Evolutionary conservation across 192 early-diverging fungal genomes (phyloP).

Genomic region (Coemansia sp.): DNA sequence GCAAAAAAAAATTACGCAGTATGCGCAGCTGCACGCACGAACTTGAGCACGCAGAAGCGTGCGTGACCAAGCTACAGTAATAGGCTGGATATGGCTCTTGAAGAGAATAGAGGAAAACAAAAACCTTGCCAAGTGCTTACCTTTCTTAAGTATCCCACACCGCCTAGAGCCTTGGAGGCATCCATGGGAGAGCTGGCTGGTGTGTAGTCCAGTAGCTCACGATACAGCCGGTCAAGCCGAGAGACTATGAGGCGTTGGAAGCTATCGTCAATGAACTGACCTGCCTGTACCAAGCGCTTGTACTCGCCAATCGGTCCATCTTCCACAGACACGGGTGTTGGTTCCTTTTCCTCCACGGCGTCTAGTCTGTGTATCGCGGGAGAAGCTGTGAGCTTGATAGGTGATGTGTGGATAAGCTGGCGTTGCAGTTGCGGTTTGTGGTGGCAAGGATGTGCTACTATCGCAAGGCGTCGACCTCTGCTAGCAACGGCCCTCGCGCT

Average conservation of each 20-base stretch:
- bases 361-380: neutral
- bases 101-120: neutral
- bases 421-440: neutral
- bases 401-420: conserved; percentile 2
- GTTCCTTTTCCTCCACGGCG: neutral
- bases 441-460: neutral
- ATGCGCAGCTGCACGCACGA: conserved; percentile 4
- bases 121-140: conserved; percentile 20
- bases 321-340: neutral
- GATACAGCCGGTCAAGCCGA: conserved; percentile 67
- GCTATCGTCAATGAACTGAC: conserved; percentile 64
- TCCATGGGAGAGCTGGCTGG: conserved; percentile 40
- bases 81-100: neutral
- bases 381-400: neutral
- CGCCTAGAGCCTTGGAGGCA: neutral
- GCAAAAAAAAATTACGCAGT: neutral
- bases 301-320: conserved; percentile 40
- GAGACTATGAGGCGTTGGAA: conserved; percentile 72
- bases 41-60: neutral
- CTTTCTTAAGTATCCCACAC: conserved; percentile 35
- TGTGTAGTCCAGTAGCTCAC: conserved; percentile 61
- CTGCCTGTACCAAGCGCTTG: conserved; percentile 51
- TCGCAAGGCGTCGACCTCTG: neutral
- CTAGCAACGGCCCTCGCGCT: neutral
- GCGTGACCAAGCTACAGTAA: neutral